phyloP scores from a whole-genome alignment of 768 basidiomycete species.

The Gelatoporia subvermispora region DNA sequence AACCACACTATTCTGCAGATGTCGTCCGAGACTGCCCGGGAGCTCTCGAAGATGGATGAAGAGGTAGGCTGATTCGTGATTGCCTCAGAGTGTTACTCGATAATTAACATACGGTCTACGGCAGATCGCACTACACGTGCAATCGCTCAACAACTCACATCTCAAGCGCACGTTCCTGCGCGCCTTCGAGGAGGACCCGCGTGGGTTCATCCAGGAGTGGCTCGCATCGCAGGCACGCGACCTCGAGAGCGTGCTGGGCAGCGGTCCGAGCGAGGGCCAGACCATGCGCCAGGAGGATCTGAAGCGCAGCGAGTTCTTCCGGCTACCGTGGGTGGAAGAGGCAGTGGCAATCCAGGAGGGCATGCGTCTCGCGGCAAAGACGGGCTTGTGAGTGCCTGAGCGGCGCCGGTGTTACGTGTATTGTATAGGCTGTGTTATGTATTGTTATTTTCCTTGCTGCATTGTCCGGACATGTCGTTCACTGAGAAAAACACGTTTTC shows the following conservation, averaged over 20 bases:
- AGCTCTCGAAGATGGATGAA: slow-evolving; percentile 74
- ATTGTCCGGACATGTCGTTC: background rate
- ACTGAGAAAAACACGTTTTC: no score
- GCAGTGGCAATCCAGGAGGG: slow-evolving; percentile 86
- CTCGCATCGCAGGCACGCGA: slow-evolving; percentile 89
- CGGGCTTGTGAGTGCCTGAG: slow-evolving; percentile 11
- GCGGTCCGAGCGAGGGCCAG: slow-evolving; percentile 74
- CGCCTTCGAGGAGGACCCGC: slow-evolving; percentile 75
- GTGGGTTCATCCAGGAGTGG: slow-evolving; percentile 84
- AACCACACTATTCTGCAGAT: slow-evolving; percentile 57
- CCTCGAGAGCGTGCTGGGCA: slow-evolving; percentile 84
- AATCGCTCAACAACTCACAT: slow-evolving; percentile 83
- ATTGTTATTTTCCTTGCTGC: background rate
- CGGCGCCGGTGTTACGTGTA: background rate
- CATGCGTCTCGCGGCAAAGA: slow-evolving; percentile 49
- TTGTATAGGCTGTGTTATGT: background rate
- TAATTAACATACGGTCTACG: background rate
- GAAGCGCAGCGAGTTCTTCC: slow-evolving; percentile 85
- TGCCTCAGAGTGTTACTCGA: background rate
- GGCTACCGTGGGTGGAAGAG: slow-evolving; percentile 86
- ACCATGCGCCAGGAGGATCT: slow-evolving; percentile 86
- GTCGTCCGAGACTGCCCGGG: slow-evolving; percentile 65
- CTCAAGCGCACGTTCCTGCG: slow-evolving; percentile 83
- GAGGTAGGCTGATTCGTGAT: slow-evolving; percentile 50
- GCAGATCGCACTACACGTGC: slow-evolving; percentile 81